Conservation (phyloP, 1,284 basidiomycete genomes). For the Tetrapyrgos nigripes region DNA sequence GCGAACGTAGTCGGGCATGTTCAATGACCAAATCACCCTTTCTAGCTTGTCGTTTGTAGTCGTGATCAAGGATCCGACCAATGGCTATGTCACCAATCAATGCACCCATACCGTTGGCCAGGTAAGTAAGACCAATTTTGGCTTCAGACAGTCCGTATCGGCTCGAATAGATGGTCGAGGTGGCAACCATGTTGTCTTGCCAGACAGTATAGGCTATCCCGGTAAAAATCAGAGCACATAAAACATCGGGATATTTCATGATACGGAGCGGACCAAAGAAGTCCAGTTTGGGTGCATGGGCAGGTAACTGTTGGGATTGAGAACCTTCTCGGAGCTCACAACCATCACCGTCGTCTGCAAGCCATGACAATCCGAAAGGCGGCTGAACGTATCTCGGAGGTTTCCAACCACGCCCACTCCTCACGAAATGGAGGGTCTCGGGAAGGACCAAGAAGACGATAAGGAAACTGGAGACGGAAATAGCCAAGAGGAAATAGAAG, state of each 20-base stretch:
- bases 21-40: not conserved
- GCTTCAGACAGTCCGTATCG: constrained; percentile 6
- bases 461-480: not conserved
- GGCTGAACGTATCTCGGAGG: not conserved
- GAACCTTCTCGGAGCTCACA: not conserved
- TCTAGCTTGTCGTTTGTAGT: constrained; percentile 3
- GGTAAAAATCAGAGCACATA: constrained; percentile 1
- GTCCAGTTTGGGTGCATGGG: not conserved
- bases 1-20: constrained; percentile 6
- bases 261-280: constrained; percentile 1
- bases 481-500: constrained; percentile 5
- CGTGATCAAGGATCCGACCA: constrained; percentile 7
- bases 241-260: constrained; percentile 1
- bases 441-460: constrained; percentile 2
- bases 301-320: not conserved
- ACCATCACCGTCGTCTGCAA: not conserved
- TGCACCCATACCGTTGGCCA: constrained; percentile 8
- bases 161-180: constrained; percentile 2
- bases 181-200: constrained; percentile 11
- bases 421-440: constrained; percentile 4
- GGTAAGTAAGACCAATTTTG: constrained; percentile 10
- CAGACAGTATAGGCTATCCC: constrained; percentile 10
- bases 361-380: not conserved
- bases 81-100: constrained; percentile 5
- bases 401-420: no score